Base-by-base conservation (phyloP, 805 yeast genomes). In the Candida jianshihensis region DNA sequence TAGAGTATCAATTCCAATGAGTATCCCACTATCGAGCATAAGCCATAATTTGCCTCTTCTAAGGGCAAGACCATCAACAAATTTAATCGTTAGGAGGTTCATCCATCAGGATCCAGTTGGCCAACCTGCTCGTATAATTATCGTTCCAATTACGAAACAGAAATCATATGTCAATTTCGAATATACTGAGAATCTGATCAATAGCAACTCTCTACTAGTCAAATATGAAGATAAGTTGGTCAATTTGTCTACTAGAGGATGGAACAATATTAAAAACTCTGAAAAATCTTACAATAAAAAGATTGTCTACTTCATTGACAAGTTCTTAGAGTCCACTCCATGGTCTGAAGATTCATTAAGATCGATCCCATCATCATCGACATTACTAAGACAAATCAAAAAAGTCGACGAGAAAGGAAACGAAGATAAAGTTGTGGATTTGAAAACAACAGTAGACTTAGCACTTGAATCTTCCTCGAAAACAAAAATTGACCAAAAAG, bases 301-400 rank as follows among this genome's bases (percentile, higher is more conserved):
- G 36, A 70, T 88, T 31, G 87, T 82, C 3, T 34, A 52, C 3
- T 63, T 64, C 42, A 71, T 80, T 13, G 68, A 73, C 30, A 57
- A 55, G 37, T 64, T 81, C 27, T 56, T 88, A 46, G 71, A 73
- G 35, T 66, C 75, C 17, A 75, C 84, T 6, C 86, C 90, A 3
- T 89, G 90, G 74, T 78, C 80, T 45, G 97, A 89, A 52, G 72
- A 75, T 49, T 73, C 87, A 31, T 63, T 89, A 40, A 67, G 76
- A 41, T 73, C 90, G 3, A 73, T 90, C 18, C 97, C 97, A 1
- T 76, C 88, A 3, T 70, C 73, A 39, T 59, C 63, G 26, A 64
- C 79, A 25, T 70, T 84, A 58, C 59, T 77, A 25, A 50, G 51
- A 43, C 54, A 49, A 30, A 42, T 49, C 0, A 56, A 70, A 20